Evolutionary conservation across 768 basidiomycete genomes (phyloP), one percentile per base, ranked within the genome.

Genomic region (Lactifluus pinguis): DNA sequence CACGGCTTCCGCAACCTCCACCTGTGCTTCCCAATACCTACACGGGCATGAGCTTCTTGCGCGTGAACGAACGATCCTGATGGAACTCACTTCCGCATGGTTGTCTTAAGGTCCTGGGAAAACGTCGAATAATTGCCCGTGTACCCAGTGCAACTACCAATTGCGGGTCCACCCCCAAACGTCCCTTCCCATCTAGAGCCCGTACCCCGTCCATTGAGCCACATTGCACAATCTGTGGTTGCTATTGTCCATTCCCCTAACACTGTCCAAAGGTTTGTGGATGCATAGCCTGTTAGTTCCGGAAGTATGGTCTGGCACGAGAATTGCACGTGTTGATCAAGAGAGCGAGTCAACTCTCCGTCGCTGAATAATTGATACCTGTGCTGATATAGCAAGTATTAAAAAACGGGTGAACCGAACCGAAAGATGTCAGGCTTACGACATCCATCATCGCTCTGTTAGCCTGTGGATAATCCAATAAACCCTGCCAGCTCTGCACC

Each of bases 161-260:
- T 77, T 17, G 76, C 75, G 32, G 73, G 71, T 57, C 76, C 75
- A 36, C 73, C 67, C 57, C 72, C 77, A 64, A 72, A 77, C 4
- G 80, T 80, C 11, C 79, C 80, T 59, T 91, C 86, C 84, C 86
- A 89, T 17, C 85, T 78, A 0, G 85, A 74, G 13, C 89, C 89
- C 41, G 80, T 75, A 21, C 83, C 84, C 45, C 87, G 78, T 0
- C 91, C 91, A 68, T 92, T 92, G 8, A 93, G 75, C 86, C 86
- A 92, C 66, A 72, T 72, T 0, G 89, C 85, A 67, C 89, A 92
- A 69, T 89, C 88, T 0, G 87, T 89, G 9, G 78, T 72, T 0
- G 87, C 83, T 21, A 78, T 83, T 15, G 87, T 86, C 84, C 87
- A 93, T 76, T 93, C 91, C 25, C 90, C 89, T 13, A 85, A 76